Evolutionary conservation across 75 land plant species (phyloP).

Genomic region (Gnetum montanum): DNA sequence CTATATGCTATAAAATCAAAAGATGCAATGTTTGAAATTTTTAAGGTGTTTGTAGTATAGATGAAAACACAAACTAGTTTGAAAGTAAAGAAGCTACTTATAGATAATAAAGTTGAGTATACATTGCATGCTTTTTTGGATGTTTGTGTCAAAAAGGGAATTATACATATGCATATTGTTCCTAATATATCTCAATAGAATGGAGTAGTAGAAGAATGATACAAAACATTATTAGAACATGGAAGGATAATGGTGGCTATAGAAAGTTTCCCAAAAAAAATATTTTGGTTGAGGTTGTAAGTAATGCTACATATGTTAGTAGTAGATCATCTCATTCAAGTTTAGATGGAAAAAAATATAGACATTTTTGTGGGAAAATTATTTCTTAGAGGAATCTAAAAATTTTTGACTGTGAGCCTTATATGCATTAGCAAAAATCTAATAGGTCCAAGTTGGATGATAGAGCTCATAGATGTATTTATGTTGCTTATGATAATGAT

Average conservation of each 20-base stretch:
- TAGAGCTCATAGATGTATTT: too few species aligned
- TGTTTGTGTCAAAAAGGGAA: background rate
- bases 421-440: background rate
- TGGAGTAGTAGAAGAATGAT: background rate
- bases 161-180: background rate
- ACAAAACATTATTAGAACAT: background rate
- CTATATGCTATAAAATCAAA: background rate
- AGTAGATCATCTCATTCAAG: background rate
- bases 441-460: background rate
- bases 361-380: background rate
- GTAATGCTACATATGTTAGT: background rate
- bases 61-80: background rate
- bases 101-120: conserved; percentile 2
- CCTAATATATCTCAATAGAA: background rate
- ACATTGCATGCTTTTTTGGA: background rate
- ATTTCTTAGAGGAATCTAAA: background rate
- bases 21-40: background rate
- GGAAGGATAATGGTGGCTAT: background rate
- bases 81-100: background rate
- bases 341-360: background rate
- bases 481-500: background rate
- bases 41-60: background rate
- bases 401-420: background rate
- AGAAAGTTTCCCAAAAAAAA: background rate
- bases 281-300: background rate